A percentile compares a stretch with the other conserved stretches of the same genome.
Evolutionary conservation across 345 rosid genomes (phyloP).

Genomic region (Trapa bicornis): DNA sequence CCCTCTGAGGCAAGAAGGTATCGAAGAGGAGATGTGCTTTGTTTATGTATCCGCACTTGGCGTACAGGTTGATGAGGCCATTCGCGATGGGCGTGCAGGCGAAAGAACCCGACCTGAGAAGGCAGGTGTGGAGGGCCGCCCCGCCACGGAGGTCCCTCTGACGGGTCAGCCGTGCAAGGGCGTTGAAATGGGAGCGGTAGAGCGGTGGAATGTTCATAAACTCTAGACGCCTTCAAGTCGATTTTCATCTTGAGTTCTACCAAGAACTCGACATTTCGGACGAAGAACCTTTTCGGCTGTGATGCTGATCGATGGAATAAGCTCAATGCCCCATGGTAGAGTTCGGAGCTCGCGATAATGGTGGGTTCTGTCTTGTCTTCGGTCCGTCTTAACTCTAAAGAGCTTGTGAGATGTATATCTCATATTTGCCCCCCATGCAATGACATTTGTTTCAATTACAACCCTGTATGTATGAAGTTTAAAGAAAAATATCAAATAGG

Average conservation of each 20-base stretch:
- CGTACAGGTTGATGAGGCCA: conserved; percentile 56
- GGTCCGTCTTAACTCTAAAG: background rate
- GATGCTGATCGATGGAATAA: background rate
- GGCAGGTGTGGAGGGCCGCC: conserved; percentile 47
- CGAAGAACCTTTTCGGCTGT: background rate
- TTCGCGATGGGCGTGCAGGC: conserved; percentile 41
- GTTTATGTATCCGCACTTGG: conserved; percentile 43
- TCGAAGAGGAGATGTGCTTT: conserved; percentile 50
- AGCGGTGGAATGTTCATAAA: conserved; percentile 16
- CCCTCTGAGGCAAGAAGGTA: conserved; percentile 35
- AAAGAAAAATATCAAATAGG: too few species aligned
- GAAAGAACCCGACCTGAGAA: conserved; percentile 24
- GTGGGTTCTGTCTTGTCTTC: background rate
- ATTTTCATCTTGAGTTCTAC: background rate
- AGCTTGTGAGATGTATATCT: background rate
- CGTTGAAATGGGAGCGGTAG: conserved; percentile 25
- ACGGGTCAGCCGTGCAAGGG: conserved; percentile 32
- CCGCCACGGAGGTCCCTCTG: conserved; percentile 39
- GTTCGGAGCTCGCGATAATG: background rate
- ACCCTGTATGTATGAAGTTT: background rate
- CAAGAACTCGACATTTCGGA: background rate
- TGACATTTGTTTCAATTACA: background rate
- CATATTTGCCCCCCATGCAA: background rate
- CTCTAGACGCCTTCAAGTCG: background rate
- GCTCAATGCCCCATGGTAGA: background rate